These are phyloP conservation scores for Xylaria sp. DNA, from an alignment of 2,329 filamentous ascomycete genomes.

Conservation along the genomic window DNA sequence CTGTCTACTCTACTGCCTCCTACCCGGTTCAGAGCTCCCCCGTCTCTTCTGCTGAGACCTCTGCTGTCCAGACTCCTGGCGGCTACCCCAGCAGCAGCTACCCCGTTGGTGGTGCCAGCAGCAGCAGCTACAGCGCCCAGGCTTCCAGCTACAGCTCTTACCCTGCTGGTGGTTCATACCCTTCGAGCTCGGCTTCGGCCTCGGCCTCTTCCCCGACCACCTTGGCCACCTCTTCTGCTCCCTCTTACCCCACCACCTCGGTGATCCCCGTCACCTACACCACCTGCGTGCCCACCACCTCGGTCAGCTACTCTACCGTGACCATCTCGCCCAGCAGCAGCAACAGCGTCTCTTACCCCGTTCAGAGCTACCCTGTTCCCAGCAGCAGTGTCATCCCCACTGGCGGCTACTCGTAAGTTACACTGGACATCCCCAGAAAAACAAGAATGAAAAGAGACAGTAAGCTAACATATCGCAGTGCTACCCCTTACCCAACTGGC, in stretches of 20 bases:
- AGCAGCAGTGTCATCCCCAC: constrained; percentile 46
- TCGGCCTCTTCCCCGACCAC: constrained; percentile 43
- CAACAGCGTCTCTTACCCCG: constrained; percentile 32
- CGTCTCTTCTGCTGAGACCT: constrained; percentile 18
- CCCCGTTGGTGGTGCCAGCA: constrained; percentile 33
- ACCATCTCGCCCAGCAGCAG: constrained; percentile 36
- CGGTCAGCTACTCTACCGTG: constrained; percentile 47
- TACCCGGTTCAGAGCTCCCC: constrained; percentile 18
- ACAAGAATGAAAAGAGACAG: neutral
- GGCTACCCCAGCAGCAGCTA: constrained; percentile 39
- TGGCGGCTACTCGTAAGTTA: constrained; percentile 46
- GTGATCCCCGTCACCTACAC: constrained; percentile 53
- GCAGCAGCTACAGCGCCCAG: constrained; percentile 28
- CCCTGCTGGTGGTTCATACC: neutral
- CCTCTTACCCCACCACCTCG: constrained; percentile 60
- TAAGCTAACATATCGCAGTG: constrained; percentile 42
- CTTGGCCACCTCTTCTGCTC: constrained; percentile 44
- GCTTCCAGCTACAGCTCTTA: constrained; percentile 45
- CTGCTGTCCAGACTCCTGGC: constrained; percentile 18
- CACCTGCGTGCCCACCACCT: constrained; percentile 53
- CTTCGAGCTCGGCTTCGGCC: neutral
- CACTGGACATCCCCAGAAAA: neutral
- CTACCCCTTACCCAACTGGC: constrained; percentile 51
- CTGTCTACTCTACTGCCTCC: constrained; percentile 10
- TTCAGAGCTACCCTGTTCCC: constrained; percentile 38